Evolutionary conservation across 257 asterid species (phyloP).

Genomic region (Fraxinus excelsior): DNA sequence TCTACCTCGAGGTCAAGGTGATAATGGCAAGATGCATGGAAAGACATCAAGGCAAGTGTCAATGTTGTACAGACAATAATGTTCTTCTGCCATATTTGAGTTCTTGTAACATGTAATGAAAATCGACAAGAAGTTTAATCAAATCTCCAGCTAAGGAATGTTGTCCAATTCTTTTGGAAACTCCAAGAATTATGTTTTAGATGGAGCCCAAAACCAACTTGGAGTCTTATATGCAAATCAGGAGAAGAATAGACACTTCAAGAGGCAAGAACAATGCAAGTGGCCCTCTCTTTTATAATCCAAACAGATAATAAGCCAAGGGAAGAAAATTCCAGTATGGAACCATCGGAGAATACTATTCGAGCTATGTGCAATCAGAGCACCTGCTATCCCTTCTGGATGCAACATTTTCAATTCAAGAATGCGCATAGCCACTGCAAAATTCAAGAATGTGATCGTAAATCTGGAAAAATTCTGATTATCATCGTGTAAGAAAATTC

Average conservation of each 20-base stretch:
- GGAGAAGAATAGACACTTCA: slow-evolving; percentile 22
- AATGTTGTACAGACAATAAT: slow-evolving; percentile 6
- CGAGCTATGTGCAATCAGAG: slow-evolving; percentile 27
- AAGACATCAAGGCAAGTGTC: slow-evolving; percentile 23
- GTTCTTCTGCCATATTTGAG: neutral
- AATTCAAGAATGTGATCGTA: slow-evolving; percentile 3
- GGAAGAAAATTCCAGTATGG: slow-evolving; percentile 32
- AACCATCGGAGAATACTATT: slow-evolving; percentile 25
- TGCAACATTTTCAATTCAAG: slow-evolving; percentile 21
- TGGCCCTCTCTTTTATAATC: slow-evolving; percentile 32
- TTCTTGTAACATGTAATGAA: too few relatives aligned
- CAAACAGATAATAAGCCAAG: slow-evolving; percentile 62
- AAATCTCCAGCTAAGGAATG: slow-evolving; percentile 36
- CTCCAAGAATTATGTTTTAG: slow-evolving; percentile 41
- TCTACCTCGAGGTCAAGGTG: neutral
- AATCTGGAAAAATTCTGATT: neutral
- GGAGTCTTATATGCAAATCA: slow-evolving; percentile 37
- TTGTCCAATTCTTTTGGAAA: slow-evolving; percentile 41
- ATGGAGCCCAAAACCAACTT: slow-evolving; percentile 56
- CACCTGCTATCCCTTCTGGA: slow-evolving; percentile 12
- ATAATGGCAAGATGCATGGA: slow-evolving; percentile 6
- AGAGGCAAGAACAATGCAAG: slow-evolving; percentile 28
- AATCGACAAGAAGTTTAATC: too few relatives aligned
- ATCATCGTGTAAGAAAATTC: neutral
- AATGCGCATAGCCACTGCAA: slow-evolving; percentile 9